Evolutionary conservation across 2,329 filamentous ascomycete species (phyloP).

Genomic region (Colletotrichum chlorophyti): DNA sequence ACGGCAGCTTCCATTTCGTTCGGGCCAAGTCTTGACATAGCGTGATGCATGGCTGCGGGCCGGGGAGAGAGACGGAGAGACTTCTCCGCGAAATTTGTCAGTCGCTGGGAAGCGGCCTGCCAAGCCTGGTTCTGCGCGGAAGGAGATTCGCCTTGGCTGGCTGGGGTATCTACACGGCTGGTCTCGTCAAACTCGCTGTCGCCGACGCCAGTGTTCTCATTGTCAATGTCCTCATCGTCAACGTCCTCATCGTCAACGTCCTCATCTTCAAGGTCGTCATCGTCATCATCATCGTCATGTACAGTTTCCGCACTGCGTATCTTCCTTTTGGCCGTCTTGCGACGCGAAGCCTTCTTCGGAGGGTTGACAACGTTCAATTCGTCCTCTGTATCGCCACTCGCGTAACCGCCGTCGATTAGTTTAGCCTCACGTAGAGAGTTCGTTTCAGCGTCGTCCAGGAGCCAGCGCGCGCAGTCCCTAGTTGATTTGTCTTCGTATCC

Average conservation of each 20-base stretch:
- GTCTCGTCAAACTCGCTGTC: background rate
- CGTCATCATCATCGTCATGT: background rate
- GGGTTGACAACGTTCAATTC: conserved; percentile 1
- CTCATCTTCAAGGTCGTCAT: background rate
- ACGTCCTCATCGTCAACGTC: background rate
- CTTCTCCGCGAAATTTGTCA: background rate
- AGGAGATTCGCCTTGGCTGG: background rate
- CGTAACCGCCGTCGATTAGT: conserved; percentile 7
- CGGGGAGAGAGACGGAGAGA: background rate
- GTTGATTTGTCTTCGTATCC: conserved; percentile 38
- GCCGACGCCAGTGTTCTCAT: too few relatives aligned
- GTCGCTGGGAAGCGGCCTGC: background rate
- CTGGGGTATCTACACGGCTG: too few relatives aligned
- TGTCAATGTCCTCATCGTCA: background rate
- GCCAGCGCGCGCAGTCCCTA: conserved; percentile 42
- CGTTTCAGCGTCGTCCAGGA: conserved; percentile 41
- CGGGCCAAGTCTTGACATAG: background rate
- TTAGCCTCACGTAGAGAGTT: background rate
- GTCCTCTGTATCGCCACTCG: background rate
- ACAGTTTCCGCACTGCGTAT: conserved; percentile 5
- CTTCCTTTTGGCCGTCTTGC: background rate
- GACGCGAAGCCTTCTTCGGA: background rate
- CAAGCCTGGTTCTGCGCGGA: background rate
- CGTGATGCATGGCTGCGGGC: background rate
- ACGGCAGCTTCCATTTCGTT: background rate